phyloP scores from a whole-genome alignment of 2,329 filamentous ascomycete species.

The Calonectria fujianensis region DNA sequence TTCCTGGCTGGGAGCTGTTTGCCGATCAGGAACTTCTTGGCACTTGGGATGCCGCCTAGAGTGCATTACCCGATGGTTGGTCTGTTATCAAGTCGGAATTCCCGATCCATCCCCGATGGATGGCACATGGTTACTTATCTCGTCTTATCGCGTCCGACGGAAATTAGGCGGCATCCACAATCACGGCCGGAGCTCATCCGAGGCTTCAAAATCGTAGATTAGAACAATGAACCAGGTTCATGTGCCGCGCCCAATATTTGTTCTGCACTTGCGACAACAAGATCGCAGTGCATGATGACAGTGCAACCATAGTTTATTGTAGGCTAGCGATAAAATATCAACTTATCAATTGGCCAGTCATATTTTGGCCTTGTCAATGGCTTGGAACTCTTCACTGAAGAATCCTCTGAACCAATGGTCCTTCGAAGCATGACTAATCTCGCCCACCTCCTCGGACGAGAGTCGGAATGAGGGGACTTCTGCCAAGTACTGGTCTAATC shows the following conservation, averaged over 20 bases:
- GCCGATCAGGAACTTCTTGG: background rate
- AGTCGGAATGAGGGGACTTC: conserved; percentile 15
- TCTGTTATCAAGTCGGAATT: background rate
- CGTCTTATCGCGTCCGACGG: background rate
- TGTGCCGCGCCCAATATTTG: background rate
- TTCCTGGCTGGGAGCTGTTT: background rate
- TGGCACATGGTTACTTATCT: background rate
- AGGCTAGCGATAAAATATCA: background rate
- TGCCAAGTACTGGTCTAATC: conserved; percentile 19
- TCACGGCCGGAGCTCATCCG: background rate
- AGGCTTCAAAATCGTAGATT: background rate
- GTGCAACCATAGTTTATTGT: background rate
- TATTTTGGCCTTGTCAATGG: background rate
- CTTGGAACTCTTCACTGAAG: conserved; percentile 5
- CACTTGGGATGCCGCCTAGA: background rate
- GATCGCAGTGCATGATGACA: too few species aligned
- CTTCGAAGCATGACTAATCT: conserved; percentile 2
- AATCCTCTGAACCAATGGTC: background rate
- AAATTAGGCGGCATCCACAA: background rate
- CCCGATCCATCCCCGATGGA: background rate
- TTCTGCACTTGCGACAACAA: background rate
- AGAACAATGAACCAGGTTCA: background rate
- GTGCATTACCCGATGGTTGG: background rate
- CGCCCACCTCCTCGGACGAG: background rate
- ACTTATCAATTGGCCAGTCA: background rate